Evolutionary conservation across 495 filamentous ascomycete genomes (phyloP), one percentile per base, ranked within the genome.

Genomic region (Xylaria scruposa): DNA sequence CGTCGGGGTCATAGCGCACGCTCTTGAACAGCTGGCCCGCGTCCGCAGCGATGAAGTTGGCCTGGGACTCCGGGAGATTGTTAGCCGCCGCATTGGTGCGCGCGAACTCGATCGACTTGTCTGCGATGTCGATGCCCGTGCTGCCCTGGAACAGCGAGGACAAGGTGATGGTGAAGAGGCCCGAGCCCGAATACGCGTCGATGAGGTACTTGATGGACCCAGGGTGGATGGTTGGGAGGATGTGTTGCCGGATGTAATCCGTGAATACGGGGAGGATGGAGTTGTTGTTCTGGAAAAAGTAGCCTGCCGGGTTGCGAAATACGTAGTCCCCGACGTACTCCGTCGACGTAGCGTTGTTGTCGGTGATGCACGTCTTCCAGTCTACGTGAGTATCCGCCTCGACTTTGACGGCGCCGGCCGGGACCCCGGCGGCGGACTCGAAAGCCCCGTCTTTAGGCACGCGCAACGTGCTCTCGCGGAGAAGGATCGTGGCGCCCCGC

Each of bases 261-360:
- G 94, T 98, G 83, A 99, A 97, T 13, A 80, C 81, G 51, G 92
- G 88, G n/a, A 99, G 90, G 82, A 99, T 98, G 60, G 94, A 97
- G 84, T 99, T 99, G 87, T 99, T 99, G 85, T 99, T 99, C 78
- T 99, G 96, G 89, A 99, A 99, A 88, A 99, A 99, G 54, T 92
- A 85, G 49, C 94, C 94, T 24, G 96, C 96, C 40, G 91, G 93
- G 86, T 95, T 98, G 78, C 87, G 88, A 85, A 99, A 97, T 78
- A 90, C 81, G 83, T 91, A 97, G 80, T 90, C 79, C 76, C 93
- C 93, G 67, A 99, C 85, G 79, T 97, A 97, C 79, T 99, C 96
- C 51, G 91, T 92, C 3, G 91, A 89, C 33, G 81, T 91, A 67
- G 88, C 92, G 73, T 95, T 98, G 78, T 88, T 85, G 82, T 97